Conservation (phyloP, 257 asterid genomes). For the Buddleja alternifolia region DNA sequence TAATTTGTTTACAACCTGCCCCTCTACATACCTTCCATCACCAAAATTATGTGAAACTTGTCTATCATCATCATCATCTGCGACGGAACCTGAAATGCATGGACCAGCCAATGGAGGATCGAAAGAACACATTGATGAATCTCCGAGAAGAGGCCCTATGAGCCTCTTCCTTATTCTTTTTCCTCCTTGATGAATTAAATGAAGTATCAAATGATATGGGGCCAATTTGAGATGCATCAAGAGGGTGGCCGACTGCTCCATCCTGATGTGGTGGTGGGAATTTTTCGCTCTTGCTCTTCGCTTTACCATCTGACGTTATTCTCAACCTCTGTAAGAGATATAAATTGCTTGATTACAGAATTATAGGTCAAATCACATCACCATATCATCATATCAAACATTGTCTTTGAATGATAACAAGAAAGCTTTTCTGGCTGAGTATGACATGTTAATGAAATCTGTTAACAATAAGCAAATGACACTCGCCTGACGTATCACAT, state of each 20-base stretch:
- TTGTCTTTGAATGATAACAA: neutral
- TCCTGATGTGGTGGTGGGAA: conserved; percentile 96
- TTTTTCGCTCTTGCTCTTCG: conserved; percentile 80
- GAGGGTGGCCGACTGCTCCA: conserved; percentile 66
- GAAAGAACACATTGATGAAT: conserved; percentile 59
- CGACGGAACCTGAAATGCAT: conserved; percentile 65
- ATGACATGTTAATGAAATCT: too few species aligned
- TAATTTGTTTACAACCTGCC: conserved; percentile 16
- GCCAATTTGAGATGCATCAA: conserved; percentile 44
- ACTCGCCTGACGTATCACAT: too few species aligned
- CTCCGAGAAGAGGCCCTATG: conserved; percentile 53
- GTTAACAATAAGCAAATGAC: too few species aligned
- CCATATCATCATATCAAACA: too few species aligned
- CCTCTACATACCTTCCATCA: conserved; percentile 31
- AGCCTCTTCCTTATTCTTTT: conserved; percentile 49
- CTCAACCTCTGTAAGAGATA: conserved; percentile 65
- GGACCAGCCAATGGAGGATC: conserved; percentile 59
- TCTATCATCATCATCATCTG: conserved; percentile 36
- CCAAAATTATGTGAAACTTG: conserved; percentile 41
- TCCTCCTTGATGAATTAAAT: conserved; percentile 50
- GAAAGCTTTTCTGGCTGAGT: neutral
- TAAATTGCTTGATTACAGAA: neutral
- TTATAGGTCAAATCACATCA: neutral
- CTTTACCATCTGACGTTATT: conserved; percentile 54
- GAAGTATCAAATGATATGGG: conserved; percentile 53